These are phyloP conservation scores for Xylaria sp. DNA, from an alignment of 495 filamentous ascomycete genomes.

Conservation along the genomic window DNA sequence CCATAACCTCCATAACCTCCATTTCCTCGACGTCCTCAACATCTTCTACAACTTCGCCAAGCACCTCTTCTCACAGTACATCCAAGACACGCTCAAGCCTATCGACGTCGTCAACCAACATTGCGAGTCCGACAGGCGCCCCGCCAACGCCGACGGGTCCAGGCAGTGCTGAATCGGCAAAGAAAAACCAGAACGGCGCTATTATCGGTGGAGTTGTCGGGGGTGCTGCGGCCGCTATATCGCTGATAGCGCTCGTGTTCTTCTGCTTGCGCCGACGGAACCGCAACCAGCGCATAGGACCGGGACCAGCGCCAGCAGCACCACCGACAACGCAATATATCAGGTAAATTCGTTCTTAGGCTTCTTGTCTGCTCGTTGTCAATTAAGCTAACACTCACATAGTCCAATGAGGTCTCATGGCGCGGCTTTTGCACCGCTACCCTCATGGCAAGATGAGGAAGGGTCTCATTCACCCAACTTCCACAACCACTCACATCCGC, in stretches of 20 bases:
- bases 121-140: conserved; percentile 22
- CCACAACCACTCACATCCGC: conserved; percentile 27
- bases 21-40: conserved; percentile 29
- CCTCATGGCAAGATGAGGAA: conserved; percentile 42
- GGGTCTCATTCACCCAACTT: conserved; percentile 31
- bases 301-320: conserved; percentile 37
- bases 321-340: conserved; percentile 42
- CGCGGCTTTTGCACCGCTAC: conserved; percentile 41
- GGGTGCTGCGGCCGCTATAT: conserved; percentile 46
- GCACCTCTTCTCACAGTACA: conserved; percentile 26
- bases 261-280: conserved; percentile 44
- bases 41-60: conserved; percentile 30
- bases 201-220: conserved; percentile 55
- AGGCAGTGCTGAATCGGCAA: conserved; percentile 25
- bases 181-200: conserved; percentile 44
- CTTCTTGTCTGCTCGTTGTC: not conserved
- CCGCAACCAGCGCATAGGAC: conserved; percentile 44
- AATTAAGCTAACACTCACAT: conserved; percentile 5
- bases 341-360: conserved; percentile 34
- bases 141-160: conserved; percentile 18
- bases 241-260: conserved; percentile 38
- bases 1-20: conserved; percentile 26
- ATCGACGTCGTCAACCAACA: conserved; percentile 28
- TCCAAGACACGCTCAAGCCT: conserved; percentile 31
- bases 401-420: conserved; percentile 40